Base-by-base conservation (phyloP, 441 rosid genomes). In the Capsella rubella region DNA sequence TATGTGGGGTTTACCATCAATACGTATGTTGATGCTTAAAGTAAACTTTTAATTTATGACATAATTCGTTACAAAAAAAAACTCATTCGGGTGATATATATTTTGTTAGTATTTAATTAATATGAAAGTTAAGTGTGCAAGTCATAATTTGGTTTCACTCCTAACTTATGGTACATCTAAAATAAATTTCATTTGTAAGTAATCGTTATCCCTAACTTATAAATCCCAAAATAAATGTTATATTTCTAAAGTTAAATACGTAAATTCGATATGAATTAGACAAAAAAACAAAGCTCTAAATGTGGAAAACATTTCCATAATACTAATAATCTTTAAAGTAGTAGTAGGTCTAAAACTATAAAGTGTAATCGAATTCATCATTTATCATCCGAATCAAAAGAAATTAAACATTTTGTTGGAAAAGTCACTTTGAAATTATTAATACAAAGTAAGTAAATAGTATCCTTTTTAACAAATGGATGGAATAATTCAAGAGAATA, bases 1-100 rank as follows among this genome's bases (percentile, higher is more conserved):
- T 16, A 16, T 16, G 18, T 16, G 18, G 18, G 18, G 18, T 16
- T 16, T 16, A 16, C 18, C 18, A 16, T 16, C 2, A 9, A 32
- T 18, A 31, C 29, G 16, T 53, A 45, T 43, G 51, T 57, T 64
- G 50, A 54, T 73, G 50, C 71, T 73, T 64, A 10, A 73, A 64
- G 69, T 16, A 46, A 13, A 54, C n/a, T 34, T 53, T 32, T 53
- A 45, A 54, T 10, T 9, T 11, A 27, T 34, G 49, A 10, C 49
- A 16, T 45, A 9, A 29, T 43, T 53, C 43, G 64, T 54, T 45
- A 64, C 57, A 45, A 32, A 6, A 32, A 45, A 32, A 6, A 32
- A 54, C 21, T 18, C 49, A 4, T 64, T 42, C 55, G 32, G 18
- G 15, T 45, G 64, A 54, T 54, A 28, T 8, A 7, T 61, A 62